A percentile compares a stretch with the other conserved stretches of the same genome.
These are phyloP conservation scores for Tolypocladium cylindrosporum DNA, from an alignment of 2,329 filamentous ascomycete genomes.

Conservation along the genomic window DNA sequence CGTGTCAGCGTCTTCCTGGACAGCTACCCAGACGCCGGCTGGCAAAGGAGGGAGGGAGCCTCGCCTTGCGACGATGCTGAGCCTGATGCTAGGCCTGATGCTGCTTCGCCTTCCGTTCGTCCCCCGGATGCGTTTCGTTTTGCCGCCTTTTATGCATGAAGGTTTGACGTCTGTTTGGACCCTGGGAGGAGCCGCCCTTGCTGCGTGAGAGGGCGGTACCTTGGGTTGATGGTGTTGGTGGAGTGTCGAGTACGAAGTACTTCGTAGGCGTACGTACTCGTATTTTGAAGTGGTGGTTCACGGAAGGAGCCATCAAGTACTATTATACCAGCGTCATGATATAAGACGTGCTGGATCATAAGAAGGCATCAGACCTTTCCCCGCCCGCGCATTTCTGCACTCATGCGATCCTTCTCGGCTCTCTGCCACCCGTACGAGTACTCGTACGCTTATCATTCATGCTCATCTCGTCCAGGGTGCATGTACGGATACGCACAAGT, in stretches of 20 bases:
- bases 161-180: not conserved
- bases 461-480: not conserved
- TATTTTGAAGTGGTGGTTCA: too few relatives aligned
- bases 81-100: too few relatives aligned
- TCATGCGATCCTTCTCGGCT: not conserved
- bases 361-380: not conserved
- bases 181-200: not conserved
- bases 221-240: not conserved
- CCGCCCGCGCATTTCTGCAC: not conserved
- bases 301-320: not conserved
- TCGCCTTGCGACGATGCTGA: too few relatives aligned
- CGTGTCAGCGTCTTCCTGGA: not conserved
- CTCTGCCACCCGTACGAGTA: not conserved
- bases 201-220: not conserved
- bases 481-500: too few relatives aligned
- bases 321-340: not conserved
- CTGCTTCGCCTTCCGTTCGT: too few relatives aligned
- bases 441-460: not conserved
- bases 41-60: not conserved
- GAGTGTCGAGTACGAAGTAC: not conserved
- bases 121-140: not conserved
- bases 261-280: too few relatives aligned
- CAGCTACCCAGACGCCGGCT: not conserved
- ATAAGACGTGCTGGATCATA: not conserved
- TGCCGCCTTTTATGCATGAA: not conserved